phyloP scores from a whole-genome alignment of 2,329 filamentous ascomycete species.

The Fusarium nodosum region DNA sequence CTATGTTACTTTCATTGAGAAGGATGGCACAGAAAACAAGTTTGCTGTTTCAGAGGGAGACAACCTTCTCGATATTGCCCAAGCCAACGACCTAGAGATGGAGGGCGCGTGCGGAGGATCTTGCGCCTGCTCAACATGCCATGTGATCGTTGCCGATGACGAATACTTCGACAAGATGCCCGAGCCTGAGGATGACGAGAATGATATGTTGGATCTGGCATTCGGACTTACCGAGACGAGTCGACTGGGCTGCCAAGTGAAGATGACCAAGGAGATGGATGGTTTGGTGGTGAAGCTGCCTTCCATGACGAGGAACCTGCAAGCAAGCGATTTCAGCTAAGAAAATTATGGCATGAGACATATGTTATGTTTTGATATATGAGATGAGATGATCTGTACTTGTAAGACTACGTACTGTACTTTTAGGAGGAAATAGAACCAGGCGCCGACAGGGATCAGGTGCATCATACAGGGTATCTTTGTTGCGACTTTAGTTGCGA shows the following conservation, averaged over 20 bases:
- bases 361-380: conserved; percentile 27
- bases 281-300: conserved; percentile 88
- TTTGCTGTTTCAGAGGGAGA: conserved; percentile 87
- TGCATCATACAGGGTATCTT: conserved; percentile 52
- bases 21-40: conserved; percentile 81
- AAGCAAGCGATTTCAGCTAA: conserved; percentile 87
- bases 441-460: conserved; percentile 42
- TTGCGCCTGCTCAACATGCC: conserved; percentile 93
- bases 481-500: conserved; percentile 49
- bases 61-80: conserved; percentile 95
- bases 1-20: conserved; percentile 92
- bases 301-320: conserved; percentile 94
- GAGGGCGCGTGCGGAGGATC: conserved; percentile 97
- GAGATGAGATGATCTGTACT: conserved; percentile 46
- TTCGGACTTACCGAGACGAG: conserved; percentile 91
- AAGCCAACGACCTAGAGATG: conserved; percentile 96
- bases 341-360: conserved; percentile 23
- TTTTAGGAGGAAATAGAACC: conserved; percentile 42
- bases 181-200: conserved; percentile 83
- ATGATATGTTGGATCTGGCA: conserved; percentile 91
- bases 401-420: conserved; percentile 48
- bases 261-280: conserved; percentile 91
- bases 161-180: conserved; percentile 82
- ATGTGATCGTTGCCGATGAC: conserved; percentile 84
- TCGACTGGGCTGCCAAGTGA: conserved; percentile 88